These are phyloP conservation scores for Pleurotus citrinopileatus DNA, from an alignment of 768 basidiomycete species.

Conservation along the genomic window DNA sequence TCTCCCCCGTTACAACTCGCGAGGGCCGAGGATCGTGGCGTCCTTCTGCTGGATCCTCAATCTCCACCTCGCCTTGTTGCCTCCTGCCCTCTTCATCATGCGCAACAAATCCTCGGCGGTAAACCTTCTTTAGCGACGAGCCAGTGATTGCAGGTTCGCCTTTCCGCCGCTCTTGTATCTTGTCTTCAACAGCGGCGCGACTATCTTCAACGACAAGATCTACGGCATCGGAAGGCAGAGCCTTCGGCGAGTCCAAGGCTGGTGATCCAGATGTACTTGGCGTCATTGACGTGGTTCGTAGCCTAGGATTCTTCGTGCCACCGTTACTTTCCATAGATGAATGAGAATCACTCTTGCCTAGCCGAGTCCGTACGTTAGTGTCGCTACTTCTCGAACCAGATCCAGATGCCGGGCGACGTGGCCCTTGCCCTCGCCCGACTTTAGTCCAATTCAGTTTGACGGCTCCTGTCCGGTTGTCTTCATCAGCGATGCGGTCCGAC, in stretches of 20 bases:
- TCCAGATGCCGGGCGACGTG: slow-evolving; percentile 11
- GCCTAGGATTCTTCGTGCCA: slow-evolving; percentile 1
- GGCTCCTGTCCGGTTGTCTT: slow-evolving; percentile 25
- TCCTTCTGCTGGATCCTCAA: slow-evolving; percentile 16
- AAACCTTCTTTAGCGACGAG: slow-evolving; percentile 48
- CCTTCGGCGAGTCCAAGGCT: slow-evolving; percentile 21
- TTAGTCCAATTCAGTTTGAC: slow-evolving; percentile 47
- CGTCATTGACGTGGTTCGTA: slow-evolving; percentile 24
- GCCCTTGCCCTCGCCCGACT: slow-evolving; percentile 19
- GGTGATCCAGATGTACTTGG: slow-evolving; percentile 25
- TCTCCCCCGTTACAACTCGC: slow-evolving; percentile 39
- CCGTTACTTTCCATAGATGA: slow-evolving; percentile 26
- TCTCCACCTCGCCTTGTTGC: slow-evolving; percentile 33
- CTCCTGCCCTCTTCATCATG: slow-evolving; percentile 29
- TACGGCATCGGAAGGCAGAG: slow-evolving; percentile 71
- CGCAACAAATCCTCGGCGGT: slow-evolving; percentile 44
- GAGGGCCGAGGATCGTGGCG: neutral
- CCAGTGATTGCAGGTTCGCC: slow-evolving; percentile 54
- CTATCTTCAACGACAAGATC: slow-evolving; percentile 82
- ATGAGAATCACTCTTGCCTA: slow-evolving; percentile 9
- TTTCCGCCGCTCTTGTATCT: slow-evolving; percentile 50
- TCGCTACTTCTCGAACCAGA: neutral
- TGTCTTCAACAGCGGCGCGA: slow-evolving; percentile 50
- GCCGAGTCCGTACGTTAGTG: slow-evolving; percentile 15
- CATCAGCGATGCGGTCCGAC: slow-evolving; percentile 31